Base-by-base conservation (phyloP, 164 flowering plant genomes). In the Warburgia ugandensis region DNA sequence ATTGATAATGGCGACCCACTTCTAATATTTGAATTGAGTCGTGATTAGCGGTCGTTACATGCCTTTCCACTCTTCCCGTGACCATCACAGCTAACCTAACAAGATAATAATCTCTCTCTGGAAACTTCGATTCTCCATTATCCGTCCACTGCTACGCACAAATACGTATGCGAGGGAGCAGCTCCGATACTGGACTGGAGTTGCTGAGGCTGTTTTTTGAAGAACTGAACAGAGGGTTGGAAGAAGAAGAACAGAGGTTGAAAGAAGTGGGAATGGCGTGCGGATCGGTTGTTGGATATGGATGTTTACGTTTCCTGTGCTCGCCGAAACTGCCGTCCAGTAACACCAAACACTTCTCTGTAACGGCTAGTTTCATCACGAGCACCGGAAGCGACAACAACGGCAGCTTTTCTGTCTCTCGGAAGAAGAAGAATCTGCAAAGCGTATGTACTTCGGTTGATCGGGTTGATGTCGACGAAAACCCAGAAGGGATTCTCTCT, bases 401-500 rank as follows among this genome's bases (percentile, higher is more conserved):
- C 23, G 12, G 42, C 48, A 40, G 33, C 11, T 6, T 50, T 22
- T 23, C 54, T 48, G 3, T 25, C 28, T 28, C 26, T 10, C 4
- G 12, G 13, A 61, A 10, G 17, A 54, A 38, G 13, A 20, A 31
- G 36, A 33, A 6, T 35, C 41, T 14, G 4, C 27, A 14, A 2
- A 54, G 3, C 7, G 39, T 38, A 8, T 32, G 40, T 21, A 48
- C 58, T 7, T 61, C 65, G 1, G 48, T 35, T 1, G 62, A 66
- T 14, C 39, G 49, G 0, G 49, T 39, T 12, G 61, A 39, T 8
- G 28, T 33, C 7, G 62, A 61, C 7, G 54, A 52, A 29, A 48
- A 23, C 27, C 59, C 56, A 16, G 66, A 66, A 38, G 63, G 60
- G 29, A 67, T 67, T 36, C 48, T 67, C 17, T 57, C 70, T 12